Evolutionary conservation across 371 early-diverging fungal species (phyloP).

Genomic region (Synchytrium microbalum): DNA sequence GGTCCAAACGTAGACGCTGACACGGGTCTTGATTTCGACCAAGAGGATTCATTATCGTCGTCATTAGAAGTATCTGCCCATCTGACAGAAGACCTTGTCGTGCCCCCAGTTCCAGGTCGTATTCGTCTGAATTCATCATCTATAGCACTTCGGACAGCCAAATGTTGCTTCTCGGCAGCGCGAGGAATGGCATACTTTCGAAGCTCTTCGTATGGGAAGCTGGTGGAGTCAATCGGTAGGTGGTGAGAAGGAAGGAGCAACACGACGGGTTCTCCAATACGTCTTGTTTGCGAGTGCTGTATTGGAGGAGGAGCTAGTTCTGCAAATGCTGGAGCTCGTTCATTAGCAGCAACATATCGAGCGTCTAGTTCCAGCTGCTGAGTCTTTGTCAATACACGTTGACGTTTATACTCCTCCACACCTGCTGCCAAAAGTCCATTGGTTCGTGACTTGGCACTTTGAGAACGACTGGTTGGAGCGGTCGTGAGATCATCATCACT

Average conservation of each 20-base stretch:
- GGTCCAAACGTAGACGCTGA: neutral
- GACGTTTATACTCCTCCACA: neutral
- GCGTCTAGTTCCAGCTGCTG: neutral
- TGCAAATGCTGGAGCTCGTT: neutral
- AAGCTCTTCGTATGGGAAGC: neutral
- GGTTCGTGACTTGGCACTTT: neutral
- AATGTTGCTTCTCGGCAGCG: neutral
- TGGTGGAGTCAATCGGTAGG: neutral
- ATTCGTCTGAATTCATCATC: neutral
- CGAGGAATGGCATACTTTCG: neutral
- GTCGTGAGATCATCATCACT: neutral
- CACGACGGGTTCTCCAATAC: neutral
- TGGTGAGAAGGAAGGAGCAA: neutral
- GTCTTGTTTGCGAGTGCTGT: neutral
- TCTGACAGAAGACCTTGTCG: neutral
- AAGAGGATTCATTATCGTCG: neutral
- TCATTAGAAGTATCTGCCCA: neutral
- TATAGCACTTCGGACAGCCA: no score
- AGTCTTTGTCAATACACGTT: neutral
- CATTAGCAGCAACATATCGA: neutral
- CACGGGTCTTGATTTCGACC: neutral
- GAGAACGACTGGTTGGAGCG: neutral
- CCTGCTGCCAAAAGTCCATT: neutral
- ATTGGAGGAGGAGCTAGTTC: neutral
- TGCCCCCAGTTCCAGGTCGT: neutral